Conservation (phyloP, 331 rosid genomes). For the Quercus tomentella region DNA sequence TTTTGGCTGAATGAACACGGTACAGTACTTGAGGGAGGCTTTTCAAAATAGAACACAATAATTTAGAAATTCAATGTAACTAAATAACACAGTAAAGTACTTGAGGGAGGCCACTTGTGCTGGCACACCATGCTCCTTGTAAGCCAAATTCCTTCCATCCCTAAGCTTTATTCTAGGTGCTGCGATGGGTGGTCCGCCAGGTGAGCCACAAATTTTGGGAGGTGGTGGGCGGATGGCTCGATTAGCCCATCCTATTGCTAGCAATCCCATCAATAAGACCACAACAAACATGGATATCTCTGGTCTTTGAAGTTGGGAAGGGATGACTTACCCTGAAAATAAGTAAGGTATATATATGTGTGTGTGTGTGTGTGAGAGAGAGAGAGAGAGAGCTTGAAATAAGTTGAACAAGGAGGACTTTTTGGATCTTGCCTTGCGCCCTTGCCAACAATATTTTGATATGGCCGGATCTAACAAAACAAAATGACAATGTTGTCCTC, state of each 20-base stretch:
- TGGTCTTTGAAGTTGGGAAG: no score
- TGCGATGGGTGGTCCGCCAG: conserved; percentile 31
- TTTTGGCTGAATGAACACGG: not conserved
- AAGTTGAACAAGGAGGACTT: no score
- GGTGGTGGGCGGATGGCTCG: conserved; percentile 25
- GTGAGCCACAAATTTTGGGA: conserved; percentile 30
- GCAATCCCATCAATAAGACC: conserved; percentile 11
- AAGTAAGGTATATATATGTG: no score
- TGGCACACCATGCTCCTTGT: conserved; percentile 36
- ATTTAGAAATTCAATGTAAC: not conserved
- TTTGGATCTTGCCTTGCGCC: no score
- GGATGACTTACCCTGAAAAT: no score
- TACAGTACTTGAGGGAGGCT: conserved; percentile 12
- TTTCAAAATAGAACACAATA: not conserved
- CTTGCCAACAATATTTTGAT: no score
- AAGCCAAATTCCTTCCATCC: conserved; percentile 46
- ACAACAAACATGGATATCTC: not conserved
- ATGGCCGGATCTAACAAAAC: no score
- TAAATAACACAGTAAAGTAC: not conserved
- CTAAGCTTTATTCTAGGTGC: conserved; percentile 38
- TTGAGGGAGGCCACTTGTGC: conserved; percentile 21
- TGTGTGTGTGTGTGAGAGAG: accelerated
- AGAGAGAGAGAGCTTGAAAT: no score
- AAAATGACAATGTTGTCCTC: no score
- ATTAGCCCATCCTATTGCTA: conserved; percentile 12